Conservation (phyloP, 345 rosid species). For the Bruguiera parviflora region DNA sequence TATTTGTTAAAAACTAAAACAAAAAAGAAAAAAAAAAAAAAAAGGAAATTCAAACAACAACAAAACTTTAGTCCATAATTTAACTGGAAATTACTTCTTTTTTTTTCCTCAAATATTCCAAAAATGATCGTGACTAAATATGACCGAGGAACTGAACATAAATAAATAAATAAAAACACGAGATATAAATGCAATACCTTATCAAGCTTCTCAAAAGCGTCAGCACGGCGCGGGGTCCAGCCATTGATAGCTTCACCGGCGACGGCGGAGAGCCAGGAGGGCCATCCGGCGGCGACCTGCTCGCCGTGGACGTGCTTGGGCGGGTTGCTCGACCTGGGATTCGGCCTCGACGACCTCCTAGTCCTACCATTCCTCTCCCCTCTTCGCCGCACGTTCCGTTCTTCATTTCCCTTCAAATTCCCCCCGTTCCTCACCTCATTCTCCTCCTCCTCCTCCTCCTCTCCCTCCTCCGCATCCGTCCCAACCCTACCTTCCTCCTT, state of each 20-base stretch:
- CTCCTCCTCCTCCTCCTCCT: conserved; percentile 17
- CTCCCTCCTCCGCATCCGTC: conserved; percentile 12
- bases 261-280: conserved; percentile 33
- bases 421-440: conserved; percentile 9
- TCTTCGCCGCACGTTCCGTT: neutral
- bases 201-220: conserved; percentile 30
- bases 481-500: conserved; percentile 20
- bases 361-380: conserved; percentile 13
- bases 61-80: too few relatives aligned
- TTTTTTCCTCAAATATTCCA: too few relatives aligned
- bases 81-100: too few relatives aligned
- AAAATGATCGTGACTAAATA: neutral
- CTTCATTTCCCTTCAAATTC: neutral
- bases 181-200: conserved; percentile 17
- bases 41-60: neutral
- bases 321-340: conserved; percentile 30
- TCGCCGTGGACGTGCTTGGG: conserved; percentile 30
- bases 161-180: neutral
- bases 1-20: too few relatives aligned
- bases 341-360: conserved; percentile 22
- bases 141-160: neutral
- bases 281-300: conserved; percentile 35
- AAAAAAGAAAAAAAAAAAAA: too few relatives aligned
- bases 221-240: conserved; percentile 34
- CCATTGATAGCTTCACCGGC: conserved; percentile 36